These are phyloP conservation scores for Yamadazyma dendronema DNA, from an alignment of 1,139 yeast species.

Conservation along the genomic window DNA sequence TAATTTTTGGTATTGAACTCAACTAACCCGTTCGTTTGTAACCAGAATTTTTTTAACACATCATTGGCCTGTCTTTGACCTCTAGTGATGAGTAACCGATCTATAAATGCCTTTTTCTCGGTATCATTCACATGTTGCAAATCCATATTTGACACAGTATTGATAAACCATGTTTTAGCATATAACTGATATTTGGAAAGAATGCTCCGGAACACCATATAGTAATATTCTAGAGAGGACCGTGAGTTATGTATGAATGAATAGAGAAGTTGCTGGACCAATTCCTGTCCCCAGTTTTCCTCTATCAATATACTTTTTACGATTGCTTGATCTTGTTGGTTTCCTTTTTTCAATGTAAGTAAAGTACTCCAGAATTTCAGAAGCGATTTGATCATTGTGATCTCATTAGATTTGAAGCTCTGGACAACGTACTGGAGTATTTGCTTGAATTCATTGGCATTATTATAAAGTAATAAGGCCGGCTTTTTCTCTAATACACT, in stretches of 20 bases:
- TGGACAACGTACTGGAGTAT: constrained; percentile 43
- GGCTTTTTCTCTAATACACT: constrained; percentile 54
- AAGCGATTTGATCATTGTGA: constrained; percentile 61
- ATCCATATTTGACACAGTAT: constrained; percentile 24
- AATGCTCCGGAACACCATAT: constrained; percentile 53
- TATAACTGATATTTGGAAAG: constrained; percentile 51
- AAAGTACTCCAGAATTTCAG: constrained; percentile 66
- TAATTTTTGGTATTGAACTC: constrained; percentile 31
- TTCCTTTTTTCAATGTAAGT: constrained; percentile 53
- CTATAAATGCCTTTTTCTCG: constrained; percentile 41
- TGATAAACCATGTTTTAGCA: constrained; percentile 47
- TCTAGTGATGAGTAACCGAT: constrained; percentile 57
- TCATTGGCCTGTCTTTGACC: constrained; percentile 62
- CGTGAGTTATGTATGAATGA: constrained; percentile 52
- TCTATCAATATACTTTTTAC: constrained; percentile 33
- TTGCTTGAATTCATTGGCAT: constrained; percentile 30
- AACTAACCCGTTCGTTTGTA: constrained; percentile 47
- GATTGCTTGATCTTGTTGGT: constrained; percentile 42
- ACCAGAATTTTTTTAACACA: constrained; percentile 65
- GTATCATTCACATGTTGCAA: constrained; percentile 22
- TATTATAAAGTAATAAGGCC: constrained; percentile 6
- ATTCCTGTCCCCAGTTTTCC: constrained; percentile 34
- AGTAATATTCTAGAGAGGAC: constrained; percentile 58
- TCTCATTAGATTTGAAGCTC: constrained; percentile 55
- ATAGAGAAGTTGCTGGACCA: constrained; percentile 30